These are phyloP conservation scores for Knufia petricola DNA, from an alignment of 2,329 filamentous ascomycete genomes.

Conservation along the genomic window DNA sequence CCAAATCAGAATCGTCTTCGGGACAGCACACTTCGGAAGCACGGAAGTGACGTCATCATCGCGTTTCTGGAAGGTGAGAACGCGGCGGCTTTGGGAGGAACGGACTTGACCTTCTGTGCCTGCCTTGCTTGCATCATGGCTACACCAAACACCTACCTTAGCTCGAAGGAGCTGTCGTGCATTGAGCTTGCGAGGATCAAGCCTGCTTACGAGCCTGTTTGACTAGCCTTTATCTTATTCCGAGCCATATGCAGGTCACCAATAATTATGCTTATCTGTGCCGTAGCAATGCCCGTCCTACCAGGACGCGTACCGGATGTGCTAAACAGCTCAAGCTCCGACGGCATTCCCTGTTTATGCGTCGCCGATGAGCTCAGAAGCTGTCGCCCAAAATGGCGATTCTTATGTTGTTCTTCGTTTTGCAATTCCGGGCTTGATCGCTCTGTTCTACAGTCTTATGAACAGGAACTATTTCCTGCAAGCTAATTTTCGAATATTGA, in stretches of 20 bases:
- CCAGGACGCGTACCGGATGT: slow-evolving; percentile 1
- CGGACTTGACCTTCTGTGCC: neutral
- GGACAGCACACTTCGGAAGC: no score
- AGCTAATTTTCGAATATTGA: neutral
- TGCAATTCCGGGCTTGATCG: neutral
- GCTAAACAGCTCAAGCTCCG: neutral
- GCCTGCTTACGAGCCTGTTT: no score
- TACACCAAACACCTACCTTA: neutral
- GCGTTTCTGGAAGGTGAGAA: neutral
- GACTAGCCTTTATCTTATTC: no score
- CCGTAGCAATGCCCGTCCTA: neutral
- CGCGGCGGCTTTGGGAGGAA: neutral
- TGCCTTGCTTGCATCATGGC: neutral
- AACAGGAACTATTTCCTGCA: neutral
- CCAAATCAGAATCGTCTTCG: no score
- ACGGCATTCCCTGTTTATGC: neutral
- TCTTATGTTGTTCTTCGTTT: neutral
- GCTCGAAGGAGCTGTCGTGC: no score
- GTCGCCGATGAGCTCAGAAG: neutral
- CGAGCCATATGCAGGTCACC: neutral
- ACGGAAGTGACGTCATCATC: no score
- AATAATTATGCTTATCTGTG: neutral
- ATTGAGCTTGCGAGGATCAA: no score
- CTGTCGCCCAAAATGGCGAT: neutral
- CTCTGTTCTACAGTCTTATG: neutral